Base-by-base conservation (phyloP, 371 early-diverging fungal genomes). In the Apophysomyces trapeziformis region DNA sequence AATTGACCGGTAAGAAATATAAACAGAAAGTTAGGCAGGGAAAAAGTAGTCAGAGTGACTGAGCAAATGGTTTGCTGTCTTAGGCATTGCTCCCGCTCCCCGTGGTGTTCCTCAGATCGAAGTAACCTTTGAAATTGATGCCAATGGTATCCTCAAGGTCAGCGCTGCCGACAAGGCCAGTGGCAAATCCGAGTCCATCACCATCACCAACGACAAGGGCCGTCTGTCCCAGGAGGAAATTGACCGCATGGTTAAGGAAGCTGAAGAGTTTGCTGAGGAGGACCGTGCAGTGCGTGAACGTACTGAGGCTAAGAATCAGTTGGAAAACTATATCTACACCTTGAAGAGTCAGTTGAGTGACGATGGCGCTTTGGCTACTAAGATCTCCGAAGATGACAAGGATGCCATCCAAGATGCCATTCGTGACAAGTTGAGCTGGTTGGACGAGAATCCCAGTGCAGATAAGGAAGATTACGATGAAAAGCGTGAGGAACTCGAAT, bases 31-130 rank as follows among this genome's bases (percentile, higher is more conserved):
- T 60, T 43, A 43, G 4, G 13, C 6, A 63, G 58, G 38, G 60
- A 43, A 21, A 50, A 5, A 1, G 21, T 50, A 21, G 7, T 21
- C 32, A 50, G n/a, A 21, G 21, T 50, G 54, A 21, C n/a, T 45
- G 5, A 50, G 21, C 21, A 3, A 41, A 41, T 13, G 41, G 2
- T 8, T 41, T 8, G 21, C 21, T 50, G 54, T 21, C 9, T 18
- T 50, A 50, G 54, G 95, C 63, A 96, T 97, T 73, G 93, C 96
- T 39, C 96, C 96, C 47, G 96, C 97, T 57, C 97, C 98, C 44
- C 95, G 96, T 75, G 99, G 99, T 76, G 95, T 95, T 68, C 99
- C 99, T 56, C 97, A 95, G 84, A 97, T 99, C 72, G 97, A 97
- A 79, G 99, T 99, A 67, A 90, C 95, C 70, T 99, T 99, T 77